Percentiles rank a stretch among this genome's conserved stretches.
Evolutionary conservation across 306 rosid genomes (phyloP).

Genomic region (Trifolium fragiferum): DNA sequence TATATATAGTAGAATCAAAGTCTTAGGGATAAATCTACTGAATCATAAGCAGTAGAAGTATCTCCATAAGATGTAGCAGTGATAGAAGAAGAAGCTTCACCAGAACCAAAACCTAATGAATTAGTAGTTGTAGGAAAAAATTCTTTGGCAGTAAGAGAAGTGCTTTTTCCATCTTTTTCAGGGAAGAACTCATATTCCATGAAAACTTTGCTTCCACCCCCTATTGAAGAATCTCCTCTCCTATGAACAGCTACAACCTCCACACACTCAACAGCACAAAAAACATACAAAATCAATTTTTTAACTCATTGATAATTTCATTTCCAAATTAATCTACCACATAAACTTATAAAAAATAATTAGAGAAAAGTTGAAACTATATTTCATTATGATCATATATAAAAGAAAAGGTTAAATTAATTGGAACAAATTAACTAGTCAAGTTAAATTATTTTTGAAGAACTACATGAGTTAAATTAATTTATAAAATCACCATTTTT

Average conservation of each 20-base stretch:
- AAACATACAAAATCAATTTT: conserved; percentile 9
- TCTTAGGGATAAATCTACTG: conserved; percentile 83
- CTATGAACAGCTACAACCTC: conserved; percentile 81
- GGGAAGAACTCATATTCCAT: conserved; percentile 92
- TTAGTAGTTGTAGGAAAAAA: conserved; percentile 12
- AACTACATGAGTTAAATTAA: too few relatives aligned
- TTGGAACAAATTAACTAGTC: too few relatives aligned
- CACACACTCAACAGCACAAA: conserved; percentile 50
- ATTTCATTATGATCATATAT: too few relatives aligned
- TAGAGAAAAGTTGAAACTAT: too few relatives aligned
- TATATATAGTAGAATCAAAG: conserved; percentile 59
- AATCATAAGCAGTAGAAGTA: conserved; percentile 49
- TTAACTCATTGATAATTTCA: neutral
- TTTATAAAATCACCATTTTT: too few relatives aligned
- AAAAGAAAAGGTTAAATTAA: neutral
- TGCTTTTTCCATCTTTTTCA: conserved; percentile 48
- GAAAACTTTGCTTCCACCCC: conserved; percentile 48
- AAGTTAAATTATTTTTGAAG: too few relatives aligned
- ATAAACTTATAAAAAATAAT: neutral
- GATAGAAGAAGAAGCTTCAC: conserved; percentile 56
- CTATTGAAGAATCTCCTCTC: conserved; percentile 46
- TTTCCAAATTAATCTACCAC: neutral
- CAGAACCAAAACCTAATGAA: conserved; percentile 39
- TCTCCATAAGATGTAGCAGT: conserved; percentile 46
- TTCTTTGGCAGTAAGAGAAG: conserved; percentile 49